Percentiles rank a stretch among this genome's conserved stretches.
Evolutionary conservation across 371 early-diverging fungal species (phyloP).

Genomic region (Apophysomyces trapeziformis): DNA sequence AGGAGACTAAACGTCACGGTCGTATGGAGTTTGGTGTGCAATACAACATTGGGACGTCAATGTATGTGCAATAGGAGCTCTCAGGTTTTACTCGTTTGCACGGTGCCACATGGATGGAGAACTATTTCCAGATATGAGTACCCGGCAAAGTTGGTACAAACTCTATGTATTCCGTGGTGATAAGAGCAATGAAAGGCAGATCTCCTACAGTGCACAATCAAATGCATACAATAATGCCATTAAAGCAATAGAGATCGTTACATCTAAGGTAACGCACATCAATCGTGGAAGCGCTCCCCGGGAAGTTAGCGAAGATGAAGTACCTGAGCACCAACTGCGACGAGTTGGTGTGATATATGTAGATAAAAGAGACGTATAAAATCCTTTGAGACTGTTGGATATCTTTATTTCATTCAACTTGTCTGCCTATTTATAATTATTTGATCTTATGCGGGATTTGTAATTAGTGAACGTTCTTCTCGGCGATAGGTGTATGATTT

Average conservation of each 20-base stretch:
- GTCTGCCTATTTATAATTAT: too few relatives aligned
- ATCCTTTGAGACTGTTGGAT: too few relatives aligned
- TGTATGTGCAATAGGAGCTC: background rate
- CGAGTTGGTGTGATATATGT: too few relatives aligned
- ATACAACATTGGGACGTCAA: background rate
- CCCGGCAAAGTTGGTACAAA: background rate
- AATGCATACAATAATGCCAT: background rate
- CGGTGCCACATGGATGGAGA: background rate
- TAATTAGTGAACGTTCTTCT: too few relatives aligned
- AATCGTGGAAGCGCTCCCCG: background rate
- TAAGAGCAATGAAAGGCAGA: background rate
- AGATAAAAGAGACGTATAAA: too few relatives aligned
- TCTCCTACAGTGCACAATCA: background rate
- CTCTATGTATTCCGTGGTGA: background rate
- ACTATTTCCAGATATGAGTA: background rate
- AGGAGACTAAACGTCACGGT: background rate
- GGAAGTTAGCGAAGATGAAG: background rate
- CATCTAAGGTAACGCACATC: constrained; percentile 1
- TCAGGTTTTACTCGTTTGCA: constrained; percentile 1
- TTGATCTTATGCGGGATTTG: too few relatives aligned
- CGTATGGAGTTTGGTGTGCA: constrained; percentile 6
- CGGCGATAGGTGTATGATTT: too few relatives aligned
- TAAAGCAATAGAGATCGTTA: background rate
- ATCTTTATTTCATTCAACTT: too few relatives aligned
- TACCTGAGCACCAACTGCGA: background rate